A percentile compares a stretch with the other conserved stretches of the same genome.
These are phyloP conservation scores for Schwanniomyces polymorphus DNA, from an alignment of 805 yeast species.

Conservation along the genomic window DNA sequence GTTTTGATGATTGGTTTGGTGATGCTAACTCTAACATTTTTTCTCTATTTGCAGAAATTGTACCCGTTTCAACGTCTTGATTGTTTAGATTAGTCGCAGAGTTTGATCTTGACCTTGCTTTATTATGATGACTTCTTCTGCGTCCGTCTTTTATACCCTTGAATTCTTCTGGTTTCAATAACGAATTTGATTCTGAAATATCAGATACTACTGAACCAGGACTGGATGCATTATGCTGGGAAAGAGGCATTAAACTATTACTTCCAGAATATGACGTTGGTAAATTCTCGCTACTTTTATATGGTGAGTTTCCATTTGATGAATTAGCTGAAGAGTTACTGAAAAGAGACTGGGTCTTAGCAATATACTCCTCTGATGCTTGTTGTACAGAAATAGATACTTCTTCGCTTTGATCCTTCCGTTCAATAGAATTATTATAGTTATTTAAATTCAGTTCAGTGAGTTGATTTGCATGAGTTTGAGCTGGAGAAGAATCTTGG, in stretches of 20 bases:
- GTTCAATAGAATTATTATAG: conserved; percentile 5
- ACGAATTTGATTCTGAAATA: conserved; percentile 8
- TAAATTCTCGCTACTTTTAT: conserved; percentile 1
- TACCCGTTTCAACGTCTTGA: conserved; percentile 24
- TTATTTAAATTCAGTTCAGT: conserved; percentile 8
- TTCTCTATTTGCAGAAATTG: conserved; percentile 42
- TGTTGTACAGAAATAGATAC: conserved; percentile 20
- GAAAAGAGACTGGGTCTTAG: conserved; percentile 57
- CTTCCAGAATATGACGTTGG: conserved; percentile 1
- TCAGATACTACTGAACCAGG: conserved; percentile 17
- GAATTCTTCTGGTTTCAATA: conserved; percentile 37
- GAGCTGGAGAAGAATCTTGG: conserved; percentile 5
- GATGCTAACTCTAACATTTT: conserved; percentile 67
- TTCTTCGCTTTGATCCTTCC: conserved; percentile 6
- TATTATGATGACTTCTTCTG: conserved; percentile 27
- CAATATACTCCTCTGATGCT: conserved; percentile 42
- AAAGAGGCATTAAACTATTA: conserved; percentile 12
- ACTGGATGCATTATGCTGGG: conserved; percentile 11
- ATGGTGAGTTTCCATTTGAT: conserved; percentile 19
- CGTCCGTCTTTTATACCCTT: conserved; percentile 43
- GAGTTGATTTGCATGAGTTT: conserved; percentile 14
- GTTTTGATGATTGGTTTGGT: conserved; percentile 50
- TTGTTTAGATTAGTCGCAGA: conserved; percentile 27
- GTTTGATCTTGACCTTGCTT: conserved; percentile 24
- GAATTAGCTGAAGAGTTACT: conserved; percentile 47